Base-by-base conservation (phyloP, 768 basidiomycete genomes). In the Kwoniella pini region DNA sequence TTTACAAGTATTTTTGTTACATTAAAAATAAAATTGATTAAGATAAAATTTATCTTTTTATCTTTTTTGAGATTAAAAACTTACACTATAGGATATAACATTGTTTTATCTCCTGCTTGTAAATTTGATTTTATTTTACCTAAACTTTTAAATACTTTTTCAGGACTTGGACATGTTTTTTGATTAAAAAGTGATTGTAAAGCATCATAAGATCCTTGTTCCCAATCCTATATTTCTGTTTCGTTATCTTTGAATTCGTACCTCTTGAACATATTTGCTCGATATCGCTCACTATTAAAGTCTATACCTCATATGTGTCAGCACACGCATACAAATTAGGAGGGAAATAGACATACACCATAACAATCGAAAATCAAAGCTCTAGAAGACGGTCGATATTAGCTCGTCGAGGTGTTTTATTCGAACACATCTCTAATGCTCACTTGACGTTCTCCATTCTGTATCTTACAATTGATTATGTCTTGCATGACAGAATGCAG, bases 351-450 rank as follows among this genome's bases (percentile, higher is more conserved):
- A 36, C 67, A 60, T 33, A 69, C 67, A 7, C 67, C 67, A 22
- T 65, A 69, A 42, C 67, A 69, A 33, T 69, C 67, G 43, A 69
- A 69, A 2, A 69, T 24, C 31, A 69, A 43, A n/a, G 49, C 61
- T 57, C 65, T 67, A n/a, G 10, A n/a, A n/a, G n/a, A n/a, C n/a
- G n/a, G n/a, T n/a, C n/a, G n/a, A n/a, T n/a, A n/a, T n/a, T n/a
- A n/a, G n/a, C n/a, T n/a, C n/a, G n/a, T n/a, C n/a, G n/a, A n/a
- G n/a, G n/a, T n/a, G 22, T 9, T 7, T 44, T 6, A 24, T 6
- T 44, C 43, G 7, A 15, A 36, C 15, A 7, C 33, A 7, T 36
- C 7, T 7, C 7, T 36, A 15, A 36, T 36, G 33, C 33, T 36
- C 15, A 7, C 33, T 36, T 36, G 33, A 36, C 15, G 15, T 36